phyloP scores from a whole-genome alignment of 2,329 filamentous ascomycete genomes.

The Ceratocystis variospora region DNA sequence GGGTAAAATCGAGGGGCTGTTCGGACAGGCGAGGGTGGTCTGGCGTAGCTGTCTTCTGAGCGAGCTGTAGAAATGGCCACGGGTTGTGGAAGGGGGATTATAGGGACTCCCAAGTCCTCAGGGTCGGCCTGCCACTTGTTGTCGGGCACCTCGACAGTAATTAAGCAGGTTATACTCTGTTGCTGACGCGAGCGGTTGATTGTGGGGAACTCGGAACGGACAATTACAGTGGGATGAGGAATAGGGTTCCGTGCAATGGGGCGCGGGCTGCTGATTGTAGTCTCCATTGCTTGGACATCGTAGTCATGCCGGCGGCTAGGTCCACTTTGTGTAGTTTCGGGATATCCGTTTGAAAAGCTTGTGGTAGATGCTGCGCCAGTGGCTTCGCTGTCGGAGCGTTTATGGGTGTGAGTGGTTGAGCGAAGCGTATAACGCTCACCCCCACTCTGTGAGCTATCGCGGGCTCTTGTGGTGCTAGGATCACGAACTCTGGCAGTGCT shows the following conservation, averaged over 20 bases:
- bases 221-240: constrained; percentile 77
- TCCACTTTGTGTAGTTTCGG: constrained; percentile 57
- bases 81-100: constrained; percentile 30
- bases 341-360: constrained; percentile 74
- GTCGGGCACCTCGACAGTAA: constrained; percentile 87
- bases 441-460: constrained; percentile 38
- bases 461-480: constrained; percentile 24
- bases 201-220: constrained; percentile 93
- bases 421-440: constrained; percentile 33
- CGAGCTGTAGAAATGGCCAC: constrained; percentile 24
- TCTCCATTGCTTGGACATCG: constrained; percentile 92
- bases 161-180: constrained; percentile 82
- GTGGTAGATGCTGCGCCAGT: constrained; percentile 62
- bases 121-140: constrained; percentile 79
- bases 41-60: constrained; percentile 38
- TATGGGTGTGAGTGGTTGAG: constrained; percentile 42
- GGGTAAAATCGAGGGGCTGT: constrained; percentile 48
- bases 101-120: constrained; percentile 55
- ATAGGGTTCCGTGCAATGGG: constrained; percentile 69
- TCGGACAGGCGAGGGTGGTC: constrained; percentile 46
- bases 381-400: constrained; percentile 60
- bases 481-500: constrained; percentile 4
- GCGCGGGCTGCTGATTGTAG: constrained; percentile 61
- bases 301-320: constrained; percentile 75
- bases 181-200: constrained; percentile 84